These are phyloP conservation scores for Nemania abortiva DNA, from an alignment of 2,329 filamentous ascomycete genomes.

Conservation along the genomic window DNA sequence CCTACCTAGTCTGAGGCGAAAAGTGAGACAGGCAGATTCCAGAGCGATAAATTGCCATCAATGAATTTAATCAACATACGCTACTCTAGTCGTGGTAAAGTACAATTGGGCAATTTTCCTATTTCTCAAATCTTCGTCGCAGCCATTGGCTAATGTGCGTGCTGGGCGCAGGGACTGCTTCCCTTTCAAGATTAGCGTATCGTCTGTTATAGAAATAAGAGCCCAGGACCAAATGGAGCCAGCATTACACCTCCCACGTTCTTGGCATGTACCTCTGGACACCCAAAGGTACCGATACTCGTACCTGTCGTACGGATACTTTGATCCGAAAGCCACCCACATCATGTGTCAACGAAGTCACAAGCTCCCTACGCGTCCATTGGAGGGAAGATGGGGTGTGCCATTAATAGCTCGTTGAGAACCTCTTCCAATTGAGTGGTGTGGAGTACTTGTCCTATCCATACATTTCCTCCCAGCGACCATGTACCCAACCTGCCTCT, in stretches of 20 bases:
- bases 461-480: neutral
- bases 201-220: neutral
- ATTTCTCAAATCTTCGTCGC: slow-evolving; percentile 31
- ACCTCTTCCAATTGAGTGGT: neutral
- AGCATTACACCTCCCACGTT: neutral
- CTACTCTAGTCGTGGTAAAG: slow-evolving; percentile 38
- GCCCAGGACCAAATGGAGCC: neutral
- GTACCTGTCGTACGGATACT: slow-evolving; percentile 39
- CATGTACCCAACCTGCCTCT: neutral
- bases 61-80: slow-evolving; percentile 16
- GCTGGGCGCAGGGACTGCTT: slow-evolving; percentile 5
- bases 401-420: slow-evolving; percentile 31
- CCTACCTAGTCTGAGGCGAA: slow-evolving; percentile 33
- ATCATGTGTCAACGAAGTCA: slow-evolving; percentile 49
- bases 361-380: slow-evolving; percentile 40
- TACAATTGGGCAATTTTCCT: slow-evolving; percentile 39
- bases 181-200: slow-evolving; percentile 20
- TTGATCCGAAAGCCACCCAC: slow-evolving; percentile 38
- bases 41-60: slow-evolving; percentile 1
- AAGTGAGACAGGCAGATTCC: slow-evolving; percentile 12
- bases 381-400: slow-evolving; percentile 32
- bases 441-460: neutral
- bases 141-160: slow-evolving; percentile 25
- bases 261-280: slow-evolving; percentile 37
- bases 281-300: slow-evolving; percentile 43